Evolutionary conservation across 208 protist species (phyloP).

Genomic region (Trypanosoma caninum): DNA sequence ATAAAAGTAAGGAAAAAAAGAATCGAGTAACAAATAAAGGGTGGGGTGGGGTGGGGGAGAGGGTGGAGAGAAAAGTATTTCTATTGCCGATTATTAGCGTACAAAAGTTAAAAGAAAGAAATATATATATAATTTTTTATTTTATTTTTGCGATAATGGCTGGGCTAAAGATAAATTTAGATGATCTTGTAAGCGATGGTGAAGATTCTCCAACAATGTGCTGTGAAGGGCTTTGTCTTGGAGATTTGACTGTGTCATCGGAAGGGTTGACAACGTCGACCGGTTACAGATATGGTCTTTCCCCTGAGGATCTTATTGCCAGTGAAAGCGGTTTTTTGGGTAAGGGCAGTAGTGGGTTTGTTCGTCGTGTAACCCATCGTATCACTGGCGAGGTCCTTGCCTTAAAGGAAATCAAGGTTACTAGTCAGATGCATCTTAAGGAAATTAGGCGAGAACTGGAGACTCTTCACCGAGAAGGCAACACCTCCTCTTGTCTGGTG

Average conservation of each 20-base stretch:
- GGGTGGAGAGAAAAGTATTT: no score
- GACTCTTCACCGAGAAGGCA: slow-evolving; percentile 59
- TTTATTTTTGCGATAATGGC: slow-evolving; percentile 21
- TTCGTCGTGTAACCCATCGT: slow-evolving; percentile 56
- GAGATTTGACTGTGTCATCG: slow-evolving; percentile 70
- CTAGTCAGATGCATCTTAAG: slow-evolving; percentile 58
- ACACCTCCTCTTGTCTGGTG: slow-evolving; percentile 53
- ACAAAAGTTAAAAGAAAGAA: no score
- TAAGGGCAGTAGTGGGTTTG: slow-evolving; percentile 79
- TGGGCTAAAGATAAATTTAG: slow-evolving; percentile 76
- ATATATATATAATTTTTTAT: no score
- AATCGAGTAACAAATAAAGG: no score
- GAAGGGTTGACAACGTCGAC: slow-evolving; percentile 58
- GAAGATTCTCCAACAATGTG: slow-evolving; percentile 36
- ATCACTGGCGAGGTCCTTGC: slow-evolving; percentile 58
- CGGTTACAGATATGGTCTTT: slow-evolving; percentile 63
- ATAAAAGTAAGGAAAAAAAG: no score
- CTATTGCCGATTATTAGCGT: no score
- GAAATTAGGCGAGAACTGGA: slow-evolving; percentile 85
- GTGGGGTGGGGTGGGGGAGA: no score
- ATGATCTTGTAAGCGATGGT: slow-evolving; percentile 51
- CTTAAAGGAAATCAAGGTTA: slow-evolving; percentile 88
- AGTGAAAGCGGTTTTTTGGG: slow-evolving; percentile 64
- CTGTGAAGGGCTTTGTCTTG: slow-evolving; percentile 62
- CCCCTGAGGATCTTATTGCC: slow-evolving; percentile 64